These are phyloP conservation scores for Lactuca saligna DNA, from an alignment of 129 eudicot genomes.

Conservation along the genomic window DNA sequence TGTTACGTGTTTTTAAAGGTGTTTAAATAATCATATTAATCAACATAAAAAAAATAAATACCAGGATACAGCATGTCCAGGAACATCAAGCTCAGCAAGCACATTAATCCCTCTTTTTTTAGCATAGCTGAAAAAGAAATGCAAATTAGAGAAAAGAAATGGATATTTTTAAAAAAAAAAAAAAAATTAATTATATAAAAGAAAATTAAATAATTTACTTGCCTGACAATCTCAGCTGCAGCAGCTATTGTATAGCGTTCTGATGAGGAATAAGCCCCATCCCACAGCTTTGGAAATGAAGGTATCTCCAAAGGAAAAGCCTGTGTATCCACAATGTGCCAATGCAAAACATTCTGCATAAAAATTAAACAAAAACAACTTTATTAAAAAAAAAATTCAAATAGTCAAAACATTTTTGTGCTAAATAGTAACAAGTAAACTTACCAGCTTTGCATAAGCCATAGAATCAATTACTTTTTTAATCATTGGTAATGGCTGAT, in stretches of 20 bases:
- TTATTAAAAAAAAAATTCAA: too few relatives aligned
- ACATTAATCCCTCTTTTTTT: constrained; percentile 80
- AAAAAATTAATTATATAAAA: too few relatives aligned
- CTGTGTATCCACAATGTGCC: constrained; percentile 94
- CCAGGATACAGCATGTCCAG: constrained; percentile 97
- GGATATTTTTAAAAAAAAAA: too few relatives aligned
- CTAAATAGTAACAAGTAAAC: constrained; percentile 15
- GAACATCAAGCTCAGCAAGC: constrained; percentile 92
- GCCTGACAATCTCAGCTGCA: constrained; percentile 88
- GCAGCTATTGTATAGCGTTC: constrained; percentile 88
- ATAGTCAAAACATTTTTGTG: not conserved
- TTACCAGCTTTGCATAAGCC: constrained; percentile 95
- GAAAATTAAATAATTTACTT: constrained; percentile 27
- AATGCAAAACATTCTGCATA: constrained; percentile 96
- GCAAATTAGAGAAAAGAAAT: constrained; percentile 22
- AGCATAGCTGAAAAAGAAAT: constrained; percentile 63
- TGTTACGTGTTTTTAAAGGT: constrained; percentile 6
- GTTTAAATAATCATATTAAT: not conserved
- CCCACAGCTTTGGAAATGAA: constrained; percentile 85
- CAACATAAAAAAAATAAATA: constrained; percentile 18
- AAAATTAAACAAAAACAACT: not conserved
- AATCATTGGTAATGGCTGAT: constrained; percentile 68
- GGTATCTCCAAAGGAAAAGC: constrained; percentile 97
- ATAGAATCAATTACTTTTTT: constrained; percentile 95
- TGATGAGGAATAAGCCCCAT: constrained; percentile 78